These are phyloP conservation scores for Trichosporon inkin DNA, from an alignment of 1,284 basidiomycete genomes.

Conservation along the genomic window DNA sequence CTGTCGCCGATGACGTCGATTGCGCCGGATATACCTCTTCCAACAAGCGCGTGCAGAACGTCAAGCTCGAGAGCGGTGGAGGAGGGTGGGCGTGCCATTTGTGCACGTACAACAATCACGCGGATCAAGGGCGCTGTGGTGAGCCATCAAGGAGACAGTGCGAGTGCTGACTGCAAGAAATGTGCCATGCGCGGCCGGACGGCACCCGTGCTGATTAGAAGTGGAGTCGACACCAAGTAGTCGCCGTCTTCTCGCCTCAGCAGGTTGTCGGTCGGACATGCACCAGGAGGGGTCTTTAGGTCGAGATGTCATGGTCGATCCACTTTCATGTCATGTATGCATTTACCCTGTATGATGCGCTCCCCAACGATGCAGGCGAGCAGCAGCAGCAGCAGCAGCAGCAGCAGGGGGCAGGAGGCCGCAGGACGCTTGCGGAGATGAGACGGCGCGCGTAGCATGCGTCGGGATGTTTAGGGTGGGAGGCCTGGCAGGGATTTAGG, in stretches of 20 bases:
- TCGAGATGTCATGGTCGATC: neutral
- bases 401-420: no score
- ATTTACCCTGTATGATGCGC: no score
- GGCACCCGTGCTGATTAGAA: neutral
- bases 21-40: neutral
- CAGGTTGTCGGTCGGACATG: no score
- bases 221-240: neutral
- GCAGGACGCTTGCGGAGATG: neutral
- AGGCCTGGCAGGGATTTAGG: neutral
- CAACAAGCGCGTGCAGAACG: neutral
- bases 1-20: neutral
- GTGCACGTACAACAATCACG: constrained; percentile 37
- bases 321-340: neutral
- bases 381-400: no score
- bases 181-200: constrained; percentile 12
- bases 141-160: constrained; percentile 19
- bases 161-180: constrained; percentile 2
- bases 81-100: constrained; percentile 24
- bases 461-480: neutral
- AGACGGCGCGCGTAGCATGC: neutral
- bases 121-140: constrained; percentile 39
- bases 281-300: no score
- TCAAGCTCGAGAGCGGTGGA: constrained; percentile 11
- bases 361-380: no score
- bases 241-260: no score